Evolutionary conservation across 2,329 filamentous ascomycete species (phyloP).

Genomic region (Microsporum ferrugineum): DNA sequence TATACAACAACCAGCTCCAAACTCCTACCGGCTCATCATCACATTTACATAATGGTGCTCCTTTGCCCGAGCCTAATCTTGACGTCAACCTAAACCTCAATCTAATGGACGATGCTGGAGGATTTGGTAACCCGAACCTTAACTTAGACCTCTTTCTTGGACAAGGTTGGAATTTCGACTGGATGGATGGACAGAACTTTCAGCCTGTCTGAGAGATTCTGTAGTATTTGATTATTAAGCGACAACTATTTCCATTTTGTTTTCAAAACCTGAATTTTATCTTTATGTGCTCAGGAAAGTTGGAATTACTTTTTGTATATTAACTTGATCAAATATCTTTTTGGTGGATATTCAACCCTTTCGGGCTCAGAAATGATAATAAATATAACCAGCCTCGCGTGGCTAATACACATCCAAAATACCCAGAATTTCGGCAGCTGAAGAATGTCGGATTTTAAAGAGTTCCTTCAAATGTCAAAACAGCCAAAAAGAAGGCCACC

Average conservation of each 20-base stretch:
- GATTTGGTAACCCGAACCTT: slow-evolving; percentile 18
- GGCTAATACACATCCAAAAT: no score
- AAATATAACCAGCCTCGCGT: no score
- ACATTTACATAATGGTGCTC: background rate
- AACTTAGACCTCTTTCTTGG: slow-evolving; percentile 27
- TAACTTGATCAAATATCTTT: background rate
- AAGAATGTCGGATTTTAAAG: background rate
- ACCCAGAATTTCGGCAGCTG: no score
- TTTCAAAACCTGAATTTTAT: background rate
- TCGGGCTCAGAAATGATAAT: background rate
- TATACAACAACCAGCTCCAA: background rate
- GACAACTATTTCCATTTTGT: background rate
- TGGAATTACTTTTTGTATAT: background rate
- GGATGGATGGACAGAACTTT: slow-evolving; percentile 19
- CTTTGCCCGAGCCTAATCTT: background rate
- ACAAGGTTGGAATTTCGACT: slow-evolving; percentile 32
- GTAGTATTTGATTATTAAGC: background rate
- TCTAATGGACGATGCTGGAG: slow-evolving; percentile 13
- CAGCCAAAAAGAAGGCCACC: slow-evolving; percentile 11
- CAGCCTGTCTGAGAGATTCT: background rate
- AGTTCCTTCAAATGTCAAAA: slow-evolving; percentile 3
- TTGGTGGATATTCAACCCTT: background rate
- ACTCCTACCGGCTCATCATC: background rate
- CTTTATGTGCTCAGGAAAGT: background rate
- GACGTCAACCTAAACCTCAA: slow-evolving; percentile 4